Percentiles rank a stretch among this genome's conserved stretches.
Conservation (phyloP, 192 early-diverging fungal species). For the Umbelopsis ramanniana region DNA sequence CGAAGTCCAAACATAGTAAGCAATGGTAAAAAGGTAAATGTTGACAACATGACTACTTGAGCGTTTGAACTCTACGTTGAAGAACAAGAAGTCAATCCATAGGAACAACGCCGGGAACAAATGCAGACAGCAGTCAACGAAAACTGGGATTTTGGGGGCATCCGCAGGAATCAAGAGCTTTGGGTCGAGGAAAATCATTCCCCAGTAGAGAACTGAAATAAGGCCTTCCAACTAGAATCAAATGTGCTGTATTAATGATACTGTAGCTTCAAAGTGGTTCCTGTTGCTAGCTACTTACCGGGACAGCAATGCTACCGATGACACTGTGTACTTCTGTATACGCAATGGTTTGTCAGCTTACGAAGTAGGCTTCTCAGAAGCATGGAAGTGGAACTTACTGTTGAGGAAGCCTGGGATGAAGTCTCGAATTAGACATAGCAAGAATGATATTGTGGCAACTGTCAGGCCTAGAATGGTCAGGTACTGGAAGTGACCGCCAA, state of each 20-base stretch:
- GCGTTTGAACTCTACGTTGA: slow-evolving; percentile 29
- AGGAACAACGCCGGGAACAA: slow-evolving; percentile 33
- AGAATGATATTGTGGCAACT: slow-evolving; percentile 29
- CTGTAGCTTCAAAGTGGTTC: neutral
- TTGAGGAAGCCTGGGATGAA: slow-evolving; percentile 27
- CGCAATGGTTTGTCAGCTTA: neutral
- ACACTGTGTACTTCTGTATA: slow-evolving; percentile 22
- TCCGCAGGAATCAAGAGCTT: slow-evolving; percentile 25
- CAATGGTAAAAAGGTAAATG: slow-evolving; percentile 29
- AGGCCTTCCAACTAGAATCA: slow-evolving; percentile 33
- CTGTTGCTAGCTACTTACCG: slow-evolving; percentile 22
- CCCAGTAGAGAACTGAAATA: slow-evolving; percentile 36
- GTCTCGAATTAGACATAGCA: slow-evolving; percentile 28
- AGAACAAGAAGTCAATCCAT: slow-evolving; percentile 39
- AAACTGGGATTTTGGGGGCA: slow-evolving; percentile 23
- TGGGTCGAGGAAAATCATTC: slow-evolving; percentile 31
- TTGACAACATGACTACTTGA: slow-evolving; percentile 25
- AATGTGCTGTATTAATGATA: neutral
- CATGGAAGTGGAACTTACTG: slow-evolving; percentile 12
- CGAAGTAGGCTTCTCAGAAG: neutral
- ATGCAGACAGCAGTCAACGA: slow-evolving; percentile 33
- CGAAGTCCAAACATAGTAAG: slow-evolving; percentile 34
- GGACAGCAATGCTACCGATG: slow-evolving; percentile 28
- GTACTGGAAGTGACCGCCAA: slow-evolving; percentile 43
- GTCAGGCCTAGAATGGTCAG: slow-evolving; percentile 40